Conservation (phyloP, 129 eudicot genomes). For the Arctium lappa region DNA sequence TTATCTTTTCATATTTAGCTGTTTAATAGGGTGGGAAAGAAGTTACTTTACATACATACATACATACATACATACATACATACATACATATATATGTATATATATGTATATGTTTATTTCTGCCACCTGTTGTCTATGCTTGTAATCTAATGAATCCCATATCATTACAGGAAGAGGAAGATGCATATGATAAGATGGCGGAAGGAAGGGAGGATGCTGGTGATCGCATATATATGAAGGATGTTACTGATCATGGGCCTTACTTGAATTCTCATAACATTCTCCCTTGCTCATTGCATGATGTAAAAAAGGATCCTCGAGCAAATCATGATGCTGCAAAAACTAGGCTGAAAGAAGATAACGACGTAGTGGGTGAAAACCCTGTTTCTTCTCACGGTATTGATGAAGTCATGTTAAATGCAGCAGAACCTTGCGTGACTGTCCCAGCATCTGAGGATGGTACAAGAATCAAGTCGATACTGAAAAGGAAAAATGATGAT, state of each 20-base stretch:
- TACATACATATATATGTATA: too few relatives aligned
- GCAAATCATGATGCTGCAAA: conserved; percentile 35
- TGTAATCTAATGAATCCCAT: neutral
- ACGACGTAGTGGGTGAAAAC: neutral
- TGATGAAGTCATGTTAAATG: conserved; percentile 9
- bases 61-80: too few relatives aligned
- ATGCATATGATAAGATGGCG: conserved; percentile 52
- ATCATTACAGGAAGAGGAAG: conserved; percentile 52
- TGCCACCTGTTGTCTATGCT: neutral
- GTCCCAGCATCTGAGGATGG: conserved; percentile 3
- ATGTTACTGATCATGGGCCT: conserved; percentile 30
- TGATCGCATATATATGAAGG: conserved; percentile 44
- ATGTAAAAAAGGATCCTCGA: conserved; percentile 20
- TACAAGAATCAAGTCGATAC: conserved; percentile 35
- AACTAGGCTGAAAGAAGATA: conserved; percentile 35
- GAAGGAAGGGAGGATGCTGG: conserved; percentile 36
- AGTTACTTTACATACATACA: neutral
- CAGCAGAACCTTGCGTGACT: neutral
- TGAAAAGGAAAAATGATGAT: conserved; percentile 39
- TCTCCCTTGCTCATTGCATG: conserved; percentile 14
- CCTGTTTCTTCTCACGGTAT: neutral
- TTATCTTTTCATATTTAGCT: neutral
- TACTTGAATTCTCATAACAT: conserved; percentile 32
- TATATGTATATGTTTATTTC: neutral
- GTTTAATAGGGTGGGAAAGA: neutral